Evolutionary conservation across 2,329 filamentous ascomycete genomes (phyloP), one percentile per base, ranked within the genome.

Genomic region (Aspergillus pseudoglaucus): DNA sequence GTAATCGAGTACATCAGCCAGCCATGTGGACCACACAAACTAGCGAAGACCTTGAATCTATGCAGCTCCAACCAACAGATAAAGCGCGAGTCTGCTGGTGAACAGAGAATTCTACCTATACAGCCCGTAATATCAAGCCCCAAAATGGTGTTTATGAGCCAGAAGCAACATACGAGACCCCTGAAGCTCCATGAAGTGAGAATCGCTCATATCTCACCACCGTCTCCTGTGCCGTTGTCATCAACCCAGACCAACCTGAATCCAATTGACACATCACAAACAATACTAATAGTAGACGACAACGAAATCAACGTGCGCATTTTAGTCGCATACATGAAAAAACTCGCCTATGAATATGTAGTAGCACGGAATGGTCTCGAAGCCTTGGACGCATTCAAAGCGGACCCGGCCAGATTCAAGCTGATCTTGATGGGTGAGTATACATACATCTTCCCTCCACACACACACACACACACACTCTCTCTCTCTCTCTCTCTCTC

Each of bases 231-330:
- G 17, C 5, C 33, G 6, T 37, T 18, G 3, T 37, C 25, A 12
- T 20, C 39, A 14, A 12, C 8, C 5, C 39, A 41, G 20, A 23
- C 39, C 10, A 18, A 8, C 10, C 18, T 3, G 17, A 12, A 20
- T 23, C 9, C 17, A 14, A 23, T 3, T 7, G 18, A 23, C 14
- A 8, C 15, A 23, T 6, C 17, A 20, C 39, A 14, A 25, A 22
- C 48, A 20, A 52, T 68, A 3, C 50, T 70, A 2, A 51, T 70
- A 9, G 67, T 70, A 2, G 67, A 70, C 46, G 67, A 70, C 51
- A 70, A 70, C 47, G 53, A 54, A 6, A 45, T 69, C 27, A 69
- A 70, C 47, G 52, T 68, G 3, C 57, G 59, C 35, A 53, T 69
- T 14, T 56, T 68, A n/a, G 51, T 58, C 20, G 61, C 63, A 2